Percentiles rank a stretch among this genome's conserved stretches.
phyloP scores from a whole-genome alignment of 1,284 basidiomycete species.

The Fistulinella cinereoalba region DNA sequence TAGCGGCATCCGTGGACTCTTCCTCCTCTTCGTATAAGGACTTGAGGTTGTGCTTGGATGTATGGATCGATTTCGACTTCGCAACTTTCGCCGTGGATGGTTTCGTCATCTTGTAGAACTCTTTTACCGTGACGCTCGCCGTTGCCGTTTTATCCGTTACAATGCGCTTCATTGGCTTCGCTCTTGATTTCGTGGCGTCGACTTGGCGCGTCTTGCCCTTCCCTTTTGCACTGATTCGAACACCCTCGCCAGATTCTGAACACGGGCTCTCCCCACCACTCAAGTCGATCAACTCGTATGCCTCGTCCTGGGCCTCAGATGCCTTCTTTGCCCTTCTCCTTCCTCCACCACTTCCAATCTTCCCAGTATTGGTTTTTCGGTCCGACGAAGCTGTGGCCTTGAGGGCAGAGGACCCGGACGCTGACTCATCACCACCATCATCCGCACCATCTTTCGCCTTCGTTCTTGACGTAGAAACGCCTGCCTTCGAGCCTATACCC shows the following conservation, averaged over 20 bases:
- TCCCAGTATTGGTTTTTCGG: slow-evolving; percentile 4
- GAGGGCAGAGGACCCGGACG: slow-evolving; percentile 4
- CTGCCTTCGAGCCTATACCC: not conserved
- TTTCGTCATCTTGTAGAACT: slow-evolving; percentile 16
- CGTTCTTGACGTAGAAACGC: slow-evolving; percentile 1
- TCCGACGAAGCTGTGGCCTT: slow-evolving; percentile 9
- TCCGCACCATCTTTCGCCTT: not conserved
- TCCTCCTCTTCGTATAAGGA: slow-evolving; percentile 10
- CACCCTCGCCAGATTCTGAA: slow-evolving; percentile 11
- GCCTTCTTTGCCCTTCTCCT: slow-evolving; percentile 24
- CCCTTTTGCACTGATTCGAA: not conserved
- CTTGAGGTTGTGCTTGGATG: not conserved
- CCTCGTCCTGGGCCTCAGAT: slow-evolving; percentile 31
- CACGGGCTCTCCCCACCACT: slow-evolving; percentile 25
- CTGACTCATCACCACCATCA: not conserved
- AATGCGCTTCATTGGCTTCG: not conserved
- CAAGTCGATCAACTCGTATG: slow-evolving; percentile 28
- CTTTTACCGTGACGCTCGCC: slow-evolving; percentile 12
- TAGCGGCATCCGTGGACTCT: slow-evolving; percentile 5
- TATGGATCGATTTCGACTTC: slow-evolving; percentile 12
- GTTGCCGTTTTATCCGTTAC: slow-evolving; percentile 1
- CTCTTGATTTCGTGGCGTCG: not conserved
- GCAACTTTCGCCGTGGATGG: slow-evolving; percentile 1
- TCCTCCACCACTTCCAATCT: slow-evolving; percentile 2
- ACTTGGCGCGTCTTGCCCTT: slow-evolving; percentile 8